Evolutionary conservation across 495 filamentous ascomycete genomes (phyloP), one percentile per base, ranked within the genome.

Genomic region (Podospora pseudoanserina): DNA sequence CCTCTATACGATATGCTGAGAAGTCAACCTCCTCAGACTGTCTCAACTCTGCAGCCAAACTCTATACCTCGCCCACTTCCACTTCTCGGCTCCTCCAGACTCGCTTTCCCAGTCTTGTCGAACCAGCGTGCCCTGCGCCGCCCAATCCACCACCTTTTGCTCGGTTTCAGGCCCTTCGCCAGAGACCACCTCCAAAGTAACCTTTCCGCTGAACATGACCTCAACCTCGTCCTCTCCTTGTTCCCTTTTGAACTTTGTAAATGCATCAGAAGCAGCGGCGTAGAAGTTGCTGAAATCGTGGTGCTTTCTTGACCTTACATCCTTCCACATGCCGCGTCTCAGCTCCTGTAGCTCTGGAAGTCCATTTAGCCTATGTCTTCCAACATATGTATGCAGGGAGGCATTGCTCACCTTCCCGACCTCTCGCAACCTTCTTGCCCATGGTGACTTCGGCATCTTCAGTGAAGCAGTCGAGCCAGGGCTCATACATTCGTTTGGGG

Each of bases 381-480:
- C 18, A 13, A 53, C 7, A 23, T 32, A 20, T 61, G 16, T 55
- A 23, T 15, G 13, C 5, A 65, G 56, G 34, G n/a, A 16, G 28
- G 18, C 16, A 23, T 64, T 9, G 69, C 72, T 32, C 59, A 81
- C 80, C 73, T 16, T 78, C 71, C 13, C 56, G 70, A 15, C 79
- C 79, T 13, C 49, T 63, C 0, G 79, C 78, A 18, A 63, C 59
- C 9, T 74, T 73, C 7, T 70, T 70, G 0, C 77, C 80, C 49
- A 83, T 76, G 1, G 77, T 67, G 3, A 82, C 60, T 30, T 63
- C 65, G 32, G 80, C 79, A 27, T 74, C 72, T 0, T 76, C 71
- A 7, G 58, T n/a, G 69, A 82, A 83, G 54, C 63, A 76, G 26
- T 58, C 67, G 30, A 78, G 70, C 80, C 80, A 83, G 55, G 79